phyloP scores from a whole-genome alignment of 768 basidiomycete species.

The Leccinum sublutescens region DNA sequence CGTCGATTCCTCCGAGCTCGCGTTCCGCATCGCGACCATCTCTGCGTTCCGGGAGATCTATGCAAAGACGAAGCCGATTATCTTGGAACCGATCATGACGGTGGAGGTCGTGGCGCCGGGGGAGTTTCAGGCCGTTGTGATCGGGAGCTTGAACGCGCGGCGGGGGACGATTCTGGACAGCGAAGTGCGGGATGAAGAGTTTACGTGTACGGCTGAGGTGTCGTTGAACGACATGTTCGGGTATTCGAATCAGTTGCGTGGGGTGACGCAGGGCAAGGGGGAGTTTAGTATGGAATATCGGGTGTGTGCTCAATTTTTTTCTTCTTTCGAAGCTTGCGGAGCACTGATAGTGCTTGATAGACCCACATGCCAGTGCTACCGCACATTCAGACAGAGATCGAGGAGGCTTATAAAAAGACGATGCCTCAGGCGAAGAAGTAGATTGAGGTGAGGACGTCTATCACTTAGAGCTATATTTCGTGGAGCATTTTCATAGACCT shows the following conservation, averaged over 20 bases:
- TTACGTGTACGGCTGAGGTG: slow-evolving; percentile 88
- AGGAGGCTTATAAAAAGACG: slow-evolving; percentile 82
- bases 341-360: slow-evolving; percentile 34
- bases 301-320: slow-evolving; percentile 37
- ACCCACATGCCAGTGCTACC: slow-evolving; percentile 82
- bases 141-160: slow-evolving; percentile 89
- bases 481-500: not conserved
- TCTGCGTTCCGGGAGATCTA: slow-evolving; percentile 93
- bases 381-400: slow-evolving; percentile 83
- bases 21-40: slow-evolving; percentile 88
- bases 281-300: slow-evolving; percentile 82
- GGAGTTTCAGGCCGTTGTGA: slow-evolving; percentile 95
- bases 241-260: slow-evolving; percentile 90
- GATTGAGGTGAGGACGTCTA: slow-evolving; percentile 19
- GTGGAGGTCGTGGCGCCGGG: slow-evolving; percentile 95
- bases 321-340: not conserved
- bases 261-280: slow-evolving; percentile 96
- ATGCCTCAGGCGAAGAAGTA: slow-evolving; percentile 71
- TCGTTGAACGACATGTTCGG: slow-evolving; percentile 98
- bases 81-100: slow-evolving; percentile 98
- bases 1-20: slow-evolving; percentile 95
- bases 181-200: slow-evolving; percentile 96
- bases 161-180: slow-evolving; percentile 94
- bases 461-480: slow-evolving; percentile 15
- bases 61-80: slow-evolving; percentile 68